Percentiles rank a stretch among this genome's conserved stretches.
Evolutionary conservation across 352 stramenopile species (phyloP).

Genomic region (Globisporangium nagaii): DNA sequence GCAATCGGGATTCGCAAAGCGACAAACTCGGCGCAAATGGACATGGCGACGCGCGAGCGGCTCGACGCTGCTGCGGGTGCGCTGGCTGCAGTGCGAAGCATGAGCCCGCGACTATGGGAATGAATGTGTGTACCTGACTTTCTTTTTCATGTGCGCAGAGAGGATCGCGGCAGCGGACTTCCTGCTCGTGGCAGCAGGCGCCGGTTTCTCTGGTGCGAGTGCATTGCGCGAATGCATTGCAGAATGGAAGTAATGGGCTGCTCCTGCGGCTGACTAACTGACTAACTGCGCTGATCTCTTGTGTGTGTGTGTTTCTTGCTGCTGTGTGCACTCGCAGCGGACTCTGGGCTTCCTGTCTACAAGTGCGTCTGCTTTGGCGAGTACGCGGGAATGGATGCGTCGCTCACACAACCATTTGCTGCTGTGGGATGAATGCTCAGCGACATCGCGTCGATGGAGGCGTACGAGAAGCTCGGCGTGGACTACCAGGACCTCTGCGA

Average conservation of each 20-base stretch:
- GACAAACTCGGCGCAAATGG: too few species aligned
- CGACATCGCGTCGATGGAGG: constrained; percentile 80
- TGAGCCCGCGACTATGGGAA: too few species aligned
- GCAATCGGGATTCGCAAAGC: too few species aligned
- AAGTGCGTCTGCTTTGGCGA: constrained; percentile 29
- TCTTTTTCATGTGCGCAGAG: constrained; percentile 21
- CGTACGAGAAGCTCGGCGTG: constrained; percentile 71
- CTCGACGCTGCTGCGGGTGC: neutral
- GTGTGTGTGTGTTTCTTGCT: neutral
- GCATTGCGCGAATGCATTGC: neutral
- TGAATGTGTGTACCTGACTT: neutral
- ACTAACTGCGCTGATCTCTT: too few species aligned
- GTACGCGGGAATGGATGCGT: neutral
- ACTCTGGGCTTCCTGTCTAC: constrained; percentile 88
- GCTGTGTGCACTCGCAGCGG: constrained; percentile 31
- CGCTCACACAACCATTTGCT: neutral
- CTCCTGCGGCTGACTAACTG: neutral
- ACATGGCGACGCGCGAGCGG: neutral
- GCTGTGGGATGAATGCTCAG: constrained; percentile 27
- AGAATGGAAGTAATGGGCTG: neutral
- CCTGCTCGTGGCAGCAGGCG: constrained; percentile 82
- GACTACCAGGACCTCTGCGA: constrained; percentile 90
- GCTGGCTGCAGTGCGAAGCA: too few species aligned
- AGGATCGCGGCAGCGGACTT: constrained; percentile 76
- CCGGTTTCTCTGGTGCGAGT: constrained; percentile 76